Conservation (phyloP, 176 grass and related monocot species). For the Aegilops speltoides region DNA sequence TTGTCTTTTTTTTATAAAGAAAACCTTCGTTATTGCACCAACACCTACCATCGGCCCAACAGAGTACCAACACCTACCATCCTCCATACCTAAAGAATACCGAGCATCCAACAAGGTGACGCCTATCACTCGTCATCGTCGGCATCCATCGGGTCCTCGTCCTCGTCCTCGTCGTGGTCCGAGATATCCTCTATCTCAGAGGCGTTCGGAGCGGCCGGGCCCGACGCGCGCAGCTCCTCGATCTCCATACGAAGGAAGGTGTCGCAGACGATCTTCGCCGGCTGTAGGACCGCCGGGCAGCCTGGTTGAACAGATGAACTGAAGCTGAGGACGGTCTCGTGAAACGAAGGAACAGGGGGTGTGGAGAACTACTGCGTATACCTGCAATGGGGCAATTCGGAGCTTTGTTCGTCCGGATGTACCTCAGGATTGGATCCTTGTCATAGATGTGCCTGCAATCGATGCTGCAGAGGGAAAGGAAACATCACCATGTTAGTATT, state of each 20-base stretch:
- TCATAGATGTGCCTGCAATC: slow-evolving; percentile 92
- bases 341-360: background rate
- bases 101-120: too few relatives aligned
- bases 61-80: background rate
- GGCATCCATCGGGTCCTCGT: background rate
- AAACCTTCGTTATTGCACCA: background rate
- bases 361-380: slow-evolving; percentile 10
- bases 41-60: background rate
- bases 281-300: slow-evolving; percentile 57
- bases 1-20: too few relatives aligned
- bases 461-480: slow-evolving; percentile 35
- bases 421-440: slow-evolving; percentile 49
- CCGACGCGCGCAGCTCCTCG: slow-evolving; percentile 58
- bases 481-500: slow-evolving; percentile 5
- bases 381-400: slow-evolving; percentile 74
- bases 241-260: slow-evolving; percentile 66
- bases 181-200: slow-evolving; percentile 67
- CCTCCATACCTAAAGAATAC: background rate
- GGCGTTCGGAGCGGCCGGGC: slow-evolving; percentile 23
- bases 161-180: slow-evolving; percentile 24
- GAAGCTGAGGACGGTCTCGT: background rate
- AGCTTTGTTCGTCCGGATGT: slow-evolving; percentile 54
- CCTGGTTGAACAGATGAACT: slow-evolving; percentile 36
- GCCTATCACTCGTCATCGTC: background rate
- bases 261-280: slow-evolving; percentile 59